Base-by-base conservation (phyloP, 192 early-diverging fungal genomes). In the Rhizophagus clarus region DNA sequence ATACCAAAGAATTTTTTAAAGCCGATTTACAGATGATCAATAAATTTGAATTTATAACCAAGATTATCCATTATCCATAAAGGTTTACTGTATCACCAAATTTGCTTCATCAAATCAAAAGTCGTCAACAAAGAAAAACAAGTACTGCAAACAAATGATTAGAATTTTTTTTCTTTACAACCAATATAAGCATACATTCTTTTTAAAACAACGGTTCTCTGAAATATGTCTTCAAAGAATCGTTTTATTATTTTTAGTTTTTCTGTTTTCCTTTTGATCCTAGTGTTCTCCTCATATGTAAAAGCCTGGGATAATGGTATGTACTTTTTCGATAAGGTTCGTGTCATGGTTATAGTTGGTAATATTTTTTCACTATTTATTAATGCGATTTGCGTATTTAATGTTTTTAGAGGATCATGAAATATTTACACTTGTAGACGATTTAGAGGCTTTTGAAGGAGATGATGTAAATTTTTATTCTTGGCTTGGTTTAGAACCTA, bases 371-470 rank as follows among this genome's bases (percentile, higher is more conserved):
- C 42, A 12, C 1, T 45, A 14, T 45, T 45, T 45, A 45, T 12
- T 45, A 62, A 60, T 31, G n/a, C 20, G 22, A 37, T 76, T 62
- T 14, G 9, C n/a, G 4, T 63, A 34, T 56, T 56, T 28, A 10
- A 12, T 76, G 10, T 56, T 56, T 28, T 51, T 88, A 87, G 89
- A 88, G 26, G 94, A 95, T 82, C 91, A 92, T 83, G 93, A 94
- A 82, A 95, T 95, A 77, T 95, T 95, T 84, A 93, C 94, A 87
- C 89, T 95, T 72, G 89, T 92, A 56, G 94, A 95, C 83, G 88
- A 89, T 37, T 83, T 95, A 67, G 91, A 92, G 81, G 88, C 85
- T 71, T 80, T 81, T 26, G 88, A 88, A 88, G 87, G 85, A 47
- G 15, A 91, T 74, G 72, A 85, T 74, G 71, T 85, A 72, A 88